Conservation (phyloP, 495 filamentous ascomycete species). For the Antarctomyces pellizariae region DNA sequence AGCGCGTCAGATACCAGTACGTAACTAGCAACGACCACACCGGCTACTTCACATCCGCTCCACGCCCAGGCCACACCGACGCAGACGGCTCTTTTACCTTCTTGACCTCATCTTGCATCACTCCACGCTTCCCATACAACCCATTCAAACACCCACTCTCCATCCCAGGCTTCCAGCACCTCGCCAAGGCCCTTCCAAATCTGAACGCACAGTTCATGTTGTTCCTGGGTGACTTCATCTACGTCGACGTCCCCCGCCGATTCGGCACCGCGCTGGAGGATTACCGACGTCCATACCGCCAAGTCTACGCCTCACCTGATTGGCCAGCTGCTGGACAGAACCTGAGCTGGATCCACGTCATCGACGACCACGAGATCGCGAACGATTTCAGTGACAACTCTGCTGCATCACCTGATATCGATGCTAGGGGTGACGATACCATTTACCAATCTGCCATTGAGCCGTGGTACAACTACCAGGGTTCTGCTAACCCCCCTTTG, state of each 20-base stretch:
- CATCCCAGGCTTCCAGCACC: constrained; percentile 51
- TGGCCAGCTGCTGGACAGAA: constrained; percentile 45
- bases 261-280: constrained; percentile 46
- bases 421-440: too few relatives aligned
- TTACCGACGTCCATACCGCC: constrained; percentile 79
- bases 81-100: constrained; percentile 55
- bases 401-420: constrained; percentile 24
- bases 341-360: constrained; percentile 85
- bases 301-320: constrained; percentile 80
- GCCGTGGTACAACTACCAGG: constrained; percentile 71
- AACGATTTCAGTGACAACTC: constrained; percentile 72
- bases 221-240: constrained; percentile 98
- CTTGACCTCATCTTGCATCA: constrained; percentile 75
- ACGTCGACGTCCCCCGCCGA: constrained; percentile 70
- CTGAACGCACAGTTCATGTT: constrained; percentile 74
- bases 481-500: constrained; percentile 55
- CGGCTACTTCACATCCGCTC: constrained; percentile 56
- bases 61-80: constrained; percentile 29
- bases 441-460: constrained; percentile 55
- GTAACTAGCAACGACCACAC: constrained; percentile 60
- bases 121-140: constrained; percentile 72
- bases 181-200: constrained; percentile 36
- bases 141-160: constrained; percentile 57
- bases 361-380: constrained; percentile 88
- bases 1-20: constrained; percentile 50